These are phyloP conservation scores for Xylariaceae sp. DNA, from an alignment of 2,329 filamentous ascomycete species.

Conservation along the genomic window DNA sequence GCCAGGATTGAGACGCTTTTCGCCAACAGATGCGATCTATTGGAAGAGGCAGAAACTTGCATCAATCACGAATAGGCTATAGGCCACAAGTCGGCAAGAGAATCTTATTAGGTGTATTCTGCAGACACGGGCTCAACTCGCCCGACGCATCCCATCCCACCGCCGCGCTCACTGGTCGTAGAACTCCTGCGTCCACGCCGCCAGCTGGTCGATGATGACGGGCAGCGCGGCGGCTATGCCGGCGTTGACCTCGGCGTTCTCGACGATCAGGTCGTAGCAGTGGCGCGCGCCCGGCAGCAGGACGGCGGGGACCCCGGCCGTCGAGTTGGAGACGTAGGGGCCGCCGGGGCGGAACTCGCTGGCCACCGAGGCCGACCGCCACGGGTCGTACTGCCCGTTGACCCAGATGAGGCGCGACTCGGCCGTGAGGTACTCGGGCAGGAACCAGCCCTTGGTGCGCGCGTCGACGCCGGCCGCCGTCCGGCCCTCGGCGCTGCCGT, in stretches of 20 bases:
- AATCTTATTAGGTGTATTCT: too few relatives aligned
- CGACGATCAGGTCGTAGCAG: slow-evolving; percentile 44
- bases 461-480: slow-evolving; percentile 42
- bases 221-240: slow-evolving; percentile 8
- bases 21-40: too few relatives aligned
- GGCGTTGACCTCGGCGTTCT: slow-evolving; percentile 29
- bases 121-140: too few relatives aligned
- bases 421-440: slow-evolving; percentile 33
- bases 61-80: too few relatives aligned
- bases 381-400: slow-evolving; percentile 54
- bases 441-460: slow-evolving; percentile 48
- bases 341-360: slow-evolving; percentile 45
- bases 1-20: too few relatives aligned
- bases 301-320: slow-evolving; percentile 38
- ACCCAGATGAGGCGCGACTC: slow-evolving; percentile 44
- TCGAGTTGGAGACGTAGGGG: slow-evolving; percentile 36
- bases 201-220: slow-evolving; percentile 9
- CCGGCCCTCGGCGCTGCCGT: slow-evolving; percentile 35
- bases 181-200: slow-evolving; percentile 6
- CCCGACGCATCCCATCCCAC: too few relatives aligned
- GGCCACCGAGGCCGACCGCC: slow-evolving; percentile 46
- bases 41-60: too few relatives aligned
- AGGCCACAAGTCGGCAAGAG: too few relatives aligned
- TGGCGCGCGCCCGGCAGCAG: slow-evolving; percentile 48
- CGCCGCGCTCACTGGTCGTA: too few relatives aligned